Evolutionary conservation across 495 filamentous ascomycete species (phyloP), one percentile per base, ranked within the genome.

Genomic region (Wilcoxina mikolae): DNA sequence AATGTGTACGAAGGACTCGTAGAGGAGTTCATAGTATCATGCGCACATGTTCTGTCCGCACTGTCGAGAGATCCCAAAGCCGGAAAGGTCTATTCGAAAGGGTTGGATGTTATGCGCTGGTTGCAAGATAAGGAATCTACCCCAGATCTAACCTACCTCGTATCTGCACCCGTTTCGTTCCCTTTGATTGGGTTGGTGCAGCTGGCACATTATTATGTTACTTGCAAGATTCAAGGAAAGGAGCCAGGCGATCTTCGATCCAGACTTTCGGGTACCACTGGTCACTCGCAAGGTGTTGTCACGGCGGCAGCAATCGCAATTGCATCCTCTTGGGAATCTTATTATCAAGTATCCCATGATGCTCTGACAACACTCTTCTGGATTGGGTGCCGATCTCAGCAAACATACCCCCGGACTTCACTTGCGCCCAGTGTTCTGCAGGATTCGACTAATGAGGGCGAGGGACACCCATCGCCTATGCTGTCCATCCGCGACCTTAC

Each of bases 371-470:
- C 93, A 55, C 83, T 99, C n/a, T 99, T 99, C 73, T 99, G 91
- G 93, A 96, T 99, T 59, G 93, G 93, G 58, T 78, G 89, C n/a
- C 85, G 93, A 59, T 95, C 90, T 67, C 93, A 99, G 66, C 93
- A 99, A 67, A 88, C 87, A 0, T 99, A 94, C 64, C 93, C 93
- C 43, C 80, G 81, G 49, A 96, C 93, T 1, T 95, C 93, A 1
- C 74, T 99, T 51, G 83, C 88, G n/a, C 93, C 93, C 0, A 79
- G 78, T 1, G 82, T 86, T 57, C 76, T 95, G n/a, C 88, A 90
- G 66, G 93, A 99, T 65, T 94, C 91, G 0, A 76, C 87, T 54
- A 89, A 95, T 63, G 81, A 89, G 70, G 89, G 91, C 4, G 93
- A 99, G 68, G 93, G 93, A 20, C 77, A 75, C 3, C 93, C 93